Conservation (phyloP, 1,284 basidiomycete genomes). For the Grifola frondosa region DNA sequence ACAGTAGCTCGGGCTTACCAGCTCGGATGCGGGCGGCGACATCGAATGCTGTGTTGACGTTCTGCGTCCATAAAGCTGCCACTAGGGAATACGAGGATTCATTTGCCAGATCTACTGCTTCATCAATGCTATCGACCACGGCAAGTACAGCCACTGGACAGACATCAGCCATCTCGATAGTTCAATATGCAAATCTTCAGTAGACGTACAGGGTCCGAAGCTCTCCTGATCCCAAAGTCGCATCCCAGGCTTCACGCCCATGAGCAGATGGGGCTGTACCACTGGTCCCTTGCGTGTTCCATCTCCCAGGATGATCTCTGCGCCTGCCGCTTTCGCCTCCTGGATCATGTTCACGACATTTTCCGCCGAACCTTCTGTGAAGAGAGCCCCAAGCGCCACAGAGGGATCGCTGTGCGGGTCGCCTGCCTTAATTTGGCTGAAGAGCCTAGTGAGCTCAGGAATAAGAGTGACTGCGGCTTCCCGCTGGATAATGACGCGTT, state of each 20-base stretch:
- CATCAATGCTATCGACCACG: conserved; percentile 46
- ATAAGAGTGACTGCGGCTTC: conserved; percentile 21
- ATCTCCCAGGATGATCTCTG: conserved; percentile 51
- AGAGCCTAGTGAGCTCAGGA: conserved; percentile 32
- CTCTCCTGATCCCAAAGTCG: conserved; percentile 53
- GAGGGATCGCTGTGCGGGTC: conserved; percentile 24
- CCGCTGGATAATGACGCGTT: conserved; percentile 62
- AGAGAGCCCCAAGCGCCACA: conserved; percentile 42
- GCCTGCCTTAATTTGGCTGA: conserved; percentile 40
- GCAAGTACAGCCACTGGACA: conserved; percentile 47
- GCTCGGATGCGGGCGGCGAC: conserved; percentile 50
- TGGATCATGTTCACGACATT: conserved; percentile 48
- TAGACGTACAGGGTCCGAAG: conserved; percentile 54
- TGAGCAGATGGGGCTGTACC: conserved; percentile 55
- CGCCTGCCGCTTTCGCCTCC: conserved; percentile 55
- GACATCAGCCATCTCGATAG: background rate
- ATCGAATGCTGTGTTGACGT: conserved; percentile 46
- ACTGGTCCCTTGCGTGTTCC: conserved; percentile 39
- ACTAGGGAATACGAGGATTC: conserved; percentile 53
- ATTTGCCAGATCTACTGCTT: conserved; percentile 55
- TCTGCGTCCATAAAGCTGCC: conserved; percentile 53
- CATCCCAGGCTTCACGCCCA: conserved; percentile 50
- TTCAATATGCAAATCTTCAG: conserved; percentile 2
- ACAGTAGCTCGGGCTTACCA: conserved; percentile 32
- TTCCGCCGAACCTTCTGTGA: conserved; percentile 49